Evolutionary conservation across 1,139 yeast species (phyloP).

Genomic region (Suzukiozyma palmioleophila): DNA sequence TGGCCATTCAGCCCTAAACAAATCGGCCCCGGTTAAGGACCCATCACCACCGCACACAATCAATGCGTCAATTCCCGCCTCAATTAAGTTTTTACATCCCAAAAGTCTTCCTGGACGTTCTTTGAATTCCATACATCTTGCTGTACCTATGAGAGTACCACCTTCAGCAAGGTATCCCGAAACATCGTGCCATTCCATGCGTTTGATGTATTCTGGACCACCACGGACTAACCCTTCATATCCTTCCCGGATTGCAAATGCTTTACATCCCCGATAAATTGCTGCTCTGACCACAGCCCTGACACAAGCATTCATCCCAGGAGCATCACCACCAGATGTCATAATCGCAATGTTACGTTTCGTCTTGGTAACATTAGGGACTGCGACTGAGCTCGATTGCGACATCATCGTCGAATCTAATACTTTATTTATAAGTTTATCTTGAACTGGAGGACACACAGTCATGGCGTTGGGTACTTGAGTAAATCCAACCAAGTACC

Average conservation of each 20-base stretch:
- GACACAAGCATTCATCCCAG: conserved; percentile 82
- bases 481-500: conserved; percentile 64
- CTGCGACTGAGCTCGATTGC: conserved; percentile 12
- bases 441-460: conserved; percentile 37
- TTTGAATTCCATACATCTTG: conserved; percentile 64
- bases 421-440: conserved; percentile 5
- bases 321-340: conserved; percentile 89
- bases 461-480: conserved; percentile 55
- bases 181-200: conserved; percentile 76
- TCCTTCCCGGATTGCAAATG: conserved; percentile 72
- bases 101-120: conserved; percentile 63
- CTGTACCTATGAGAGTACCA: conserved; percentile 82
- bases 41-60: conserved; percentile 88
- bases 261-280: conserved; percentile 65
- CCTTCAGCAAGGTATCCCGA: conserved; percentile 72
- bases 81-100: conserved; percentile 66
- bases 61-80: conserved; percentile 72
- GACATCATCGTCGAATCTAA: conserved; percentile 9
- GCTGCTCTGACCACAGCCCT: conserved; percentile 77
- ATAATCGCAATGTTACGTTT: conserved; percentile 63
- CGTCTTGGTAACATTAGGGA: conserved; percentile 10
- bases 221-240: conserved; percentile 74
- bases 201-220: conserved; percentile 52
- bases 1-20: conserved; percentile 79
- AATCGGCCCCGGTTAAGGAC: conserved; percentile 77